These are phyloP conservation scores for Hirsutella minnesotensis DNA, from an alignment of 2,329 filamentous ascomycete genomes.

Conservation along the genomic window DNA sequence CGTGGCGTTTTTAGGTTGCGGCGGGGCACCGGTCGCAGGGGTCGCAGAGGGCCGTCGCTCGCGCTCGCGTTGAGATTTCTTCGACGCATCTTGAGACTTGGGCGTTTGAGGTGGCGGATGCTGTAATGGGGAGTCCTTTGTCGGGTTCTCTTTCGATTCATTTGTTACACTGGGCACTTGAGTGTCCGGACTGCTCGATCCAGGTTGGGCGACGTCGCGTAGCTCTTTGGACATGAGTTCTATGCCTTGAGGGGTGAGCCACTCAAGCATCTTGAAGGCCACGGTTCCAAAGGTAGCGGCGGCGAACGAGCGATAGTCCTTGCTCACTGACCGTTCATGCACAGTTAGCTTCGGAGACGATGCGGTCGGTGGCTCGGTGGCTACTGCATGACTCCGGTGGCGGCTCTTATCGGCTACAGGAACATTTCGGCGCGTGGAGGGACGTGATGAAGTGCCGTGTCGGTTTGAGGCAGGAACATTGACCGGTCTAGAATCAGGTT, in stretches of 20 bases:
- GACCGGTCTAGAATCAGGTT: background rate
- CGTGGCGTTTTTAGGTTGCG: conserved; percentile 3
- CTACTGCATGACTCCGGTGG: background rate
- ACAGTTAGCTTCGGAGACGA: conserved; percentile 22
- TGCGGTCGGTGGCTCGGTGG: background rate
- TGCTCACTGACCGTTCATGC: conserved; percentile 33
- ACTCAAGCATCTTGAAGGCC: conserved; percentile 59
- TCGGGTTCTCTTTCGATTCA: no score
- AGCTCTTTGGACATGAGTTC: conserved; percentile 32
- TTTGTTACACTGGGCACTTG: no score
- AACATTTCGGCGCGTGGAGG: background rate
- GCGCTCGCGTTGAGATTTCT: background rate
- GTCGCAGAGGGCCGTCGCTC: background rate
- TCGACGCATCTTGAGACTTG: background rate
- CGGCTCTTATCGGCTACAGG: background rate
- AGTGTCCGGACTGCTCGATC: conserved; percentile 2
- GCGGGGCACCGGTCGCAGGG: conserved; percentile 3
- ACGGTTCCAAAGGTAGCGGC: conserved; percentile 54
- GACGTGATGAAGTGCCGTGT: background rate
- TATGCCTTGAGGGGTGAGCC: conserved; percentile 50
- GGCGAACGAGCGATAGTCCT: conserved; percentile 48
- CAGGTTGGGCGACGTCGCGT: conserved; percentile 6
- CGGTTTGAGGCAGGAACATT: background rate
- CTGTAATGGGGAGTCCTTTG: no score
- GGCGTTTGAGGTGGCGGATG: no score